Conservation (phyloP, 768 basidiomycete genomes). For the Tephrocybe sp. region DNA sequence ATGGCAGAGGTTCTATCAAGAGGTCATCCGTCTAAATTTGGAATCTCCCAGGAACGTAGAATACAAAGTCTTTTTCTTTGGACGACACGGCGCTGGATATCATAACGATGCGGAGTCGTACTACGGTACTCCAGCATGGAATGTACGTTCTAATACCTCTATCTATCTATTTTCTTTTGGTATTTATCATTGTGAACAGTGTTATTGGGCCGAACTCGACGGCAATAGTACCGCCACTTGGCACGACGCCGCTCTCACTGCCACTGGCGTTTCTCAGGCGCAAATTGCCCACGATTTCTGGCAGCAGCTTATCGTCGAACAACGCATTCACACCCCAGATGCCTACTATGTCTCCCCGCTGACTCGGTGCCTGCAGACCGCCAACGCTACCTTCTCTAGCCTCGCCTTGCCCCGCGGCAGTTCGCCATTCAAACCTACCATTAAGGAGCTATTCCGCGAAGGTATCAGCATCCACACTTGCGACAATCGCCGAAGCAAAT, state of each 20-base stretch:
- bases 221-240: conserved; percentile 66
- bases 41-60: too few relatives aligned
- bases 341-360: conserved; percentile 62
- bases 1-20: too few relatives aligned
- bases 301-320: conserved; percentile 38
- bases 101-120: conserved; percentile 66
- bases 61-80: conserved; percentile 66
- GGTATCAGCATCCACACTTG: conserved; percentile 68
- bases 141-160: conserved; percentile 33
- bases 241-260: conserved; percentile 72
- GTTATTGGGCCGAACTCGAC: conserved; percentile 60
- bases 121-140: conserved; percentile 61
- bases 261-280: conserved; percentile 56
- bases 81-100: conserved; percentile 71
- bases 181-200: conserved; percentile 18
- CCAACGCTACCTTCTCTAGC: conserved; percentile 49
- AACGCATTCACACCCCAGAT: conserved; percentile 48
- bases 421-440: not conserved
- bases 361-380: conserved; percentile 58
- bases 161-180: not conserved
- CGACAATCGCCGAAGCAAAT: conserved; percentile 53
- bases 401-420: not conserved
- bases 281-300: conserved; percentile 39
- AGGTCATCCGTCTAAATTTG: too few relatives aligned
- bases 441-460: conserved; percentile 60